Evolutionary conservation across 805 yeast species (phyloP), one percentile per base, ranked within the genome.

Genomic region (Metschnikowia shivogae): DNA sequence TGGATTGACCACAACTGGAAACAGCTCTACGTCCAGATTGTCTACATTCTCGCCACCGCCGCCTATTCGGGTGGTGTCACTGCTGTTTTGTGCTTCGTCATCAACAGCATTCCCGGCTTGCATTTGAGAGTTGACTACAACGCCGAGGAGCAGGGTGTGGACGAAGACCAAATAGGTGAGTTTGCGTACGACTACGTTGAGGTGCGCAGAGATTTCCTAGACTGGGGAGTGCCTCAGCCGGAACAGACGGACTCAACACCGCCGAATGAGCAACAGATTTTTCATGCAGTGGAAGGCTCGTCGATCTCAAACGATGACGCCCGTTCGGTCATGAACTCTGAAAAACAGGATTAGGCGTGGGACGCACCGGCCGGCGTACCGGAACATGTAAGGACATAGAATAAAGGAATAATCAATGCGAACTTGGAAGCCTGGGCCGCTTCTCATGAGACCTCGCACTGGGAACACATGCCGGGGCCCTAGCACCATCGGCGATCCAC

Each of bases 121-220:
- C 74, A 82, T 42, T 72, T 93, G 58, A 78, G 97, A 60, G 89
- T 89, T 5, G 75, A 80, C 50, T 95, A 86, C 63, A 82, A 84
- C 29, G 96, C 84, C 19, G 99, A 92, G 65, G 87, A 84, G 52
- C 72, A 74, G 28, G 99, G 99, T 46, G 78, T 90, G 70, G 99
- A 92, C 64, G 97, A 90, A 64, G 96, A 89, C 67, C 97, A 92
- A 69, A 87, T 92, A 55, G 99, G 98, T 42, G 99, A 92, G 68
- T 92, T 90, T 68, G 98, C 98, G n/a, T 92, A 92, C 64, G 98
- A 92, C 66, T 92, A 89, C 62, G 97, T 92, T 46, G 99, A 92
- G 72, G 95, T 92, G 11, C 81, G 98, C 67, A 80, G 98, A 63
- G 96, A 90, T 68, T 92, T 83, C 65, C 76, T 82, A 57, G 80